These are phyloP conservation scores for Acanthamoeba sp. DNA, from an alignment of 208 protist species.

Conservation along the genomic window DNA sequence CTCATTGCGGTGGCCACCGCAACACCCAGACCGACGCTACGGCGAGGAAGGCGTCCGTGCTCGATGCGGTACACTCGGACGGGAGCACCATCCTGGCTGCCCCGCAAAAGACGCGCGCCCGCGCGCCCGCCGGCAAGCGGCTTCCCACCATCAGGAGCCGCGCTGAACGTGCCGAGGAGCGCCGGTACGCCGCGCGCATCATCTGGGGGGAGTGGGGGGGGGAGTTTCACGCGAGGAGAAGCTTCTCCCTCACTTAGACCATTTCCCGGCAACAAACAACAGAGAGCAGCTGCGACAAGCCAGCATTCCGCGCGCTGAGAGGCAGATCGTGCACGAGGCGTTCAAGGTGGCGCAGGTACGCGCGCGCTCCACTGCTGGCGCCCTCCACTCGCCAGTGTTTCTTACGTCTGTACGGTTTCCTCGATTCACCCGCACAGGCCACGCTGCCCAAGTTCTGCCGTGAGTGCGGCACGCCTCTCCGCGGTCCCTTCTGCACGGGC, in stretches of 20 bases:
- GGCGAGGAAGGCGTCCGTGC: neutral
- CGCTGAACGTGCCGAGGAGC: neutral
- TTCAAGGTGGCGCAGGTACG: constrained; percentile 1
- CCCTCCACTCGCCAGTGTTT: neutral
- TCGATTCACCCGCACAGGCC: neutral
- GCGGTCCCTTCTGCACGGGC: constrained; percentile 21
- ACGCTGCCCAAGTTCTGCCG: constrained; percentile 22
- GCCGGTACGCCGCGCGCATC: neutral
- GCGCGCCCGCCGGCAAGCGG: neutral
- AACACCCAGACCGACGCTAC: neutral
- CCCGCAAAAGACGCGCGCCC: constrained; percentile 23
- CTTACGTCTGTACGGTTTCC: no score
- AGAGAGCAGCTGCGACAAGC: constrained; percentile 11
- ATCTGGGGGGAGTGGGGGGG: neutral
- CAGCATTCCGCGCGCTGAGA: constrained; percentile 22
- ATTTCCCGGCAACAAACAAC: neutral
- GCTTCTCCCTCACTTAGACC: neutral
- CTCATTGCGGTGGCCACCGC: neutral
- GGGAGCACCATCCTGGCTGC: neutral
- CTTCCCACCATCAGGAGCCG: neutral
- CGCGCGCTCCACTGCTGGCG: neutral
- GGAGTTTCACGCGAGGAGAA: no score
- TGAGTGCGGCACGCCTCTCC: neutral
- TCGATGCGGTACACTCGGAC: neutral
- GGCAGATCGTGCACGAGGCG: constrained; percentile 9